Conservation (phyloP, 1,139 yeast genomes). For the Hansenula anomala region DNA sequence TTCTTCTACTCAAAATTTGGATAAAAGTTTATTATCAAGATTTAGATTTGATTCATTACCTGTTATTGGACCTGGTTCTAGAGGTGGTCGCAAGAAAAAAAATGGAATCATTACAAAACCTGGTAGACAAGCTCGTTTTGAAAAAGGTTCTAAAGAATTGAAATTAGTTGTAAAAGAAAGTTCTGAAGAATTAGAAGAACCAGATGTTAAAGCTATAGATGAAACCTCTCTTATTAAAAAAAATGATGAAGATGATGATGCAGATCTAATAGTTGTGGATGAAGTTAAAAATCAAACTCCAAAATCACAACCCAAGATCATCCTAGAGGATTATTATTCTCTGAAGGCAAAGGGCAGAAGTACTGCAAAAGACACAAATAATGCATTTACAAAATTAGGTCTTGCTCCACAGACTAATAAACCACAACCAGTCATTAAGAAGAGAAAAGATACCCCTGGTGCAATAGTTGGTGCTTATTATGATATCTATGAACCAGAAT, state of each 20-base stretch:
- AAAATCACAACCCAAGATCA: conserved; percentile 2
- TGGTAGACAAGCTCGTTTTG: conserved; percentile 4
- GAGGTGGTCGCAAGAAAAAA: conserved; percentile 18
- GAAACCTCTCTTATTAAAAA: neutral
- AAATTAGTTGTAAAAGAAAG: neutral
- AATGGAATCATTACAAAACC: conserved; percentile 2
- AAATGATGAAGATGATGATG: conserved; percentile 1
- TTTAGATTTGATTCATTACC: conserved; percentile 22
- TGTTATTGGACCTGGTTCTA: conserved; percentile 23
- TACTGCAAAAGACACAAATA: conserved; percentile 8
- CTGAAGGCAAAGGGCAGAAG: conserved; percentile 17
- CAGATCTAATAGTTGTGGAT: neutral
- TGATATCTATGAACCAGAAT: conserved; percentile 11
- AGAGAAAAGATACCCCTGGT: conserved; percentile 18
- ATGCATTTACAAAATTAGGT: neutral
- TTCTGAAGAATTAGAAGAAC: neutral
- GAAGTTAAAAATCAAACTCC: neutral
- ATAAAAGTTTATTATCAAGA: conserved; percentile 18
- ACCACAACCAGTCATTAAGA: too few species aligned
- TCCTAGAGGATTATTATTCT: conserved; percentile 15
- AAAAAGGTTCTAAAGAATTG: neutral
- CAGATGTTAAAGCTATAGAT: neutral
- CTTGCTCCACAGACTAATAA: neutral
- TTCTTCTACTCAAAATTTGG: conserved; percentile 13
- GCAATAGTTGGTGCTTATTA: conserved; percentile 13